A percentile compares a stretch with the other conserved stretches of the same genome.
These are phyloP conservation scores for Xylariaceae sp. DNA, from an alignment of 2,329 filamentous ascomycete genomes.

Conservation along the genomic window DNA sequence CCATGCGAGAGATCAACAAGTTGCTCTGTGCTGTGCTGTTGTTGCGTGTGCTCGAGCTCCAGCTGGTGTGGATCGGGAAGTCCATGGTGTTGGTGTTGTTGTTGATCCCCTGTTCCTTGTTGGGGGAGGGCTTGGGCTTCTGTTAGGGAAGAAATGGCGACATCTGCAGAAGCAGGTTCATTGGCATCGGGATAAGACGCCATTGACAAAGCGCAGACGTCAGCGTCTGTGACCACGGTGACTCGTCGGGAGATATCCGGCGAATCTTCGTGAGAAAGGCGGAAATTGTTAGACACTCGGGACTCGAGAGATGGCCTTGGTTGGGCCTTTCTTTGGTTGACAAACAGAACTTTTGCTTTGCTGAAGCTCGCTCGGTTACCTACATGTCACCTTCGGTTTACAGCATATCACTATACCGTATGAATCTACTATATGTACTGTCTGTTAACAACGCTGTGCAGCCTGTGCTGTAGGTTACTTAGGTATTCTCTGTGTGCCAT, in stretches of 20 bases:
- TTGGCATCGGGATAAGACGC: constrained; percentile 24
- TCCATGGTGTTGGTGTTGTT: not conserved
- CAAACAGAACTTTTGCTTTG: no score
- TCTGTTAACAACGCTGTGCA: no score
- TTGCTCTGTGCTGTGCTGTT: not conserved
- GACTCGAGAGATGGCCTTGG: not conserved
- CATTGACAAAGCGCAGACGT: constrained; percentile 16
- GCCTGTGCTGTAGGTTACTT: no score
- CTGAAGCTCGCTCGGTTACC: not conserved
- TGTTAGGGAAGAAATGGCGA: constrained; percentile 4
- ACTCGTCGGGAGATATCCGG: constrained; percentile 30
- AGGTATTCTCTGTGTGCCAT: no score
- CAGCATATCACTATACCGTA: no score
- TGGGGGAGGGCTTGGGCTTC: constrained; percentile 1
- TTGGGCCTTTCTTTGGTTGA: no score
- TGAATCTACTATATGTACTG: no score
- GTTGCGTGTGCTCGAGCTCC: not conserved
- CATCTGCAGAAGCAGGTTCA: constrained; percentile 10
- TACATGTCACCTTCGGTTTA: no score
- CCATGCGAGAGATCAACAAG: no score
- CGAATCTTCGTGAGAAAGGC: constrained; percentile 29
- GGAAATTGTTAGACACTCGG: constrained; percentile 1
- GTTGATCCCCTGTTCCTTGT: not conserved
- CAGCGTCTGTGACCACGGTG: constrained; percentile 19
- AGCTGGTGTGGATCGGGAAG: constrained; percentile 1